These are phyloP conservation scores for Podaxis sp. DNA, from an alignment of 768 basidiomycete species.

Conservation along the genomic window DNA sequence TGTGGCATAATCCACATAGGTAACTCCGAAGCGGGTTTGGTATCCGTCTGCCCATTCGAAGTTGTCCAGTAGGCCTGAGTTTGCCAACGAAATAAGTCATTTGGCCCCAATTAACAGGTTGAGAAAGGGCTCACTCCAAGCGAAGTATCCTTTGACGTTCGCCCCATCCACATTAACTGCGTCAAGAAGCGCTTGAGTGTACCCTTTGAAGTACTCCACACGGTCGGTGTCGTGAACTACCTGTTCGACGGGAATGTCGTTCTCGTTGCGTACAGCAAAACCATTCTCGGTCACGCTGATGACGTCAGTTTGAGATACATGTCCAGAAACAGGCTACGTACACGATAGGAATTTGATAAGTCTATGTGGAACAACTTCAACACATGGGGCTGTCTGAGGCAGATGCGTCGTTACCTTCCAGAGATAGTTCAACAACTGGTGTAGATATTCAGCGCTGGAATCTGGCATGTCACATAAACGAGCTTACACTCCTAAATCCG, in stretches of 20 bases:
- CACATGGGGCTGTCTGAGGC: neutral
- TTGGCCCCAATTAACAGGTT: neutral
- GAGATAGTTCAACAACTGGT: slow-evolving; percentile 59
- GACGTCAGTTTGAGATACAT: neutral
- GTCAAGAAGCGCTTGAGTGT: slow-evolving; percentile 49
- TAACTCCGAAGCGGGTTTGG: slow-evolving; percentile 64
- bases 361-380: slow-evolving; percentile 20
- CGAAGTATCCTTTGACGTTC: slow-evolving; percentile 59
- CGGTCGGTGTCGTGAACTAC: slow-evolving; percentile 59
- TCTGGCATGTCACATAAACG: neutral
- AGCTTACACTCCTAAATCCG: slow-evolving; percentile 56
- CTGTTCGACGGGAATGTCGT: slow-evolving; percentile 40
- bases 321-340: slow-evolving; percentile 24
- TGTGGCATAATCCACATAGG: slow-evolving; percentile 66
- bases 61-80: slow-evolving; percentile 54
- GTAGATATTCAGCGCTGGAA: neutral
- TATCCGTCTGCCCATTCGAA: slow-evolving; percentile 75
- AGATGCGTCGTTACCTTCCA: slow-evolving; percentile 47
- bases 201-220: slow-evolving; percentile 60
- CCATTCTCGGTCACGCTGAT: slow-evolving; percentile 68
- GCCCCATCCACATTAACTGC: slow-evolving; percentile 60
- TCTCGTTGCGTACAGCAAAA: slow-evolving; percentile 63
- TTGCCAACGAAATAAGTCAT: neutral
- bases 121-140: slow-evolving; percentile 52
- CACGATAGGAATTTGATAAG: slow-evolving; percentile 53